Evolutionary conservation across 495 filamentous ascomycete genomes (phyloP).

Genomic region (Parathielavia appendiculata): DNA sequence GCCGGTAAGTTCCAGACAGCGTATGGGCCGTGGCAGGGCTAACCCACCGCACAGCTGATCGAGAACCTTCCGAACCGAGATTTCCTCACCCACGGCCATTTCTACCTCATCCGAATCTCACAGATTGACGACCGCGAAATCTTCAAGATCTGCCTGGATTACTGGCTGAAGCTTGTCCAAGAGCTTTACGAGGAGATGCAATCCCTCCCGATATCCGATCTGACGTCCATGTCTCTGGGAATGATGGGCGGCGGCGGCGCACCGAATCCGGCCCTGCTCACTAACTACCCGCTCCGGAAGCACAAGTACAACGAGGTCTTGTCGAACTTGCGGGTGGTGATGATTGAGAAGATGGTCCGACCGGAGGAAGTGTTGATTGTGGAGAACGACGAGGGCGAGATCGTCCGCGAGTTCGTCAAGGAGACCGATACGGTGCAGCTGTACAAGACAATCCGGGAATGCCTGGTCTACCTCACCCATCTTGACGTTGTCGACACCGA

Average conservation of each 20-base stretch:
- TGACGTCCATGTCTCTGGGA: conserved; percentile 74
- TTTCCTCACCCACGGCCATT: conserved; percentile 90
- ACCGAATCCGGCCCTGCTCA: conserved; percentile 72
- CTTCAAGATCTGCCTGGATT: conserved; percentile 98
- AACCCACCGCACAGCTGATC: conserved; percentile 62
- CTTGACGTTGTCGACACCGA: conserved; percentile 96
- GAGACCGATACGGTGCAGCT: conserved; percentile 98
- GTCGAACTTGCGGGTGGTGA: conserved; percentile 88
- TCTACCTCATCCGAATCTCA: conserved; percentile 94
- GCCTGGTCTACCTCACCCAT: conserved; percentile 95
- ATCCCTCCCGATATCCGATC: conserved; percentile 79
- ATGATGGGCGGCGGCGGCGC: conserved; percentile 70
- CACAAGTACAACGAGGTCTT: conserved; percentile 95
- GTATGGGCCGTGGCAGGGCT: neutral
- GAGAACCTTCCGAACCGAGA: conserved; percentile 93
- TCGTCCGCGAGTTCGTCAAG: conserved; percentile 98
- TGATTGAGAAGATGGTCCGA: conserved; percentile 99
- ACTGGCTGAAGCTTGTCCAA: conserved; percentile 98
- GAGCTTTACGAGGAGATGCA: conserved; percentile 99
- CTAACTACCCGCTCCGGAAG: conserved; percentile 87
- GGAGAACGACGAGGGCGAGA: conserved; percentile 98
- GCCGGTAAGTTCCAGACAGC: conserved; percentile 52
- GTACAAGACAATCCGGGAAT: conserved; percentile 98
- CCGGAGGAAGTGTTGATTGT: conserved; percentile 99
- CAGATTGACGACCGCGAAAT: conserved; percentile 98